These are phyloP conservation scores for Aristolochia californica DNA, from an alignment of 164 flowering plant species.

Conservation along the genomic window DNA sequence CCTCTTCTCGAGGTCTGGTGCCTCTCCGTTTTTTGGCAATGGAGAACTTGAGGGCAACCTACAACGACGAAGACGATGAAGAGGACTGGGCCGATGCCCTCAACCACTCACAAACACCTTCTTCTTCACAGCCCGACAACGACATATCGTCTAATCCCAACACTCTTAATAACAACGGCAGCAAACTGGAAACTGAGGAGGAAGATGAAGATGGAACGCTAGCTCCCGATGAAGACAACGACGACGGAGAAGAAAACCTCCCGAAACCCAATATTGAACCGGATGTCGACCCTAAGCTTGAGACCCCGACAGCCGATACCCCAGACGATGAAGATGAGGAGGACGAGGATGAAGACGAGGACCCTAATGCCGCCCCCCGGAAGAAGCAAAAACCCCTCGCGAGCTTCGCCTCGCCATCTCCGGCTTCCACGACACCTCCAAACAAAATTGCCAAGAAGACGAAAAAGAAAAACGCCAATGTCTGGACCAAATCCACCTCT, in stretches of 20 bases:
- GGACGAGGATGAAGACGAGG: conserved; percentile 8
- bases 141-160: not conserved
- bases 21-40: conserved; percentile 5
- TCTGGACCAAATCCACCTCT: conserved; percentile 63
- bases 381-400: conserved; percentile 44
- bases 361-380: not conserved
- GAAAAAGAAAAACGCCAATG: conserved; percentile 46
- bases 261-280: not conserved
- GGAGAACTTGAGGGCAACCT: conserved; percentile 33
- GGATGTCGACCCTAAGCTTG: not conserved
- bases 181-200: conserved; percentile 24
- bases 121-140: not conserved
- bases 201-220: conserved; percentile 17
- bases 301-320: conserved; percentile 6
- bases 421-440: conserved; percentile 2
- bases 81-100: conserved; percentile 9
- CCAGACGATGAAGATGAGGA: conserved; percentile 5
- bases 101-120: not conserved
- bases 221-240: conserved; percentile 9
- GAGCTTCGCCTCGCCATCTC: conserved; percentile 8
- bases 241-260: conserved; percentile 12
- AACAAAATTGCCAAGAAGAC: conserved; percentile 29
- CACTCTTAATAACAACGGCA: conserved; percentile 6
- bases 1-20: no score
- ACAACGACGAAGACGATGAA: conserved; percentile 41